Evolutionary conservation across 257 asterid species (phyloP).

Genomic region (Forsythia viridissima): DNA sequence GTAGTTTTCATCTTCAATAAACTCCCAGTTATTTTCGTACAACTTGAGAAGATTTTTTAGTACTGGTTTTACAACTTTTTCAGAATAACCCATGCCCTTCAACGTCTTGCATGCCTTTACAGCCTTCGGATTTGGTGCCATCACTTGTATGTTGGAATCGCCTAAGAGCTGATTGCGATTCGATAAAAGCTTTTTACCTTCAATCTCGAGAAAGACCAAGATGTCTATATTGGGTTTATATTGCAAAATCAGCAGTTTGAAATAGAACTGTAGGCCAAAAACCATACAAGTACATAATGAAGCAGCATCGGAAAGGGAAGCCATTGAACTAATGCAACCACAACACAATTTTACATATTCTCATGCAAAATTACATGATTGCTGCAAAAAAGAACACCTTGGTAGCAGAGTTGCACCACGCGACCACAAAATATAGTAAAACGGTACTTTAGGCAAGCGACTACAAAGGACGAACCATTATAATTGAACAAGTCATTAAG

Average conservation of each 20-base stretch:
- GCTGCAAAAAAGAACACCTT: neutral
- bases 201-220: neutral
- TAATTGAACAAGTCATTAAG: neutral
- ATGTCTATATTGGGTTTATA: neutral
- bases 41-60: conserved; percentile 31
- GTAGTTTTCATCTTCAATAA: conserved; percentile 44
- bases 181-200: conserved; percentile 3
- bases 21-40: conserved; percentile 42
- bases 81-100: conserved; percentile 37
- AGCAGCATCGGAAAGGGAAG: neutral
- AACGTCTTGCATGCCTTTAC: conserved; percentile 42
- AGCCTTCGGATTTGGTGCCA: conserved; percentile 30
- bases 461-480: neutral
- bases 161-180: conserved; percentile 2
- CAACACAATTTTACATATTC: neutral
- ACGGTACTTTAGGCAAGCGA: neutral
- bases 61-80: conserved; percentile 37
- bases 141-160: conserved; percentile 9
- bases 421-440: too few species aligned
- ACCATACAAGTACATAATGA: neutral
- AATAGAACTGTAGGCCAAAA: neutral
- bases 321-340: neutral
- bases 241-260: neutral
- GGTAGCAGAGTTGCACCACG: neutral
- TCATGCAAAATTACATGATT: neutral